Evolutionary conservation across 139 green algal species (phyloP).

Genomic region (Volvox africanus): DNA sequence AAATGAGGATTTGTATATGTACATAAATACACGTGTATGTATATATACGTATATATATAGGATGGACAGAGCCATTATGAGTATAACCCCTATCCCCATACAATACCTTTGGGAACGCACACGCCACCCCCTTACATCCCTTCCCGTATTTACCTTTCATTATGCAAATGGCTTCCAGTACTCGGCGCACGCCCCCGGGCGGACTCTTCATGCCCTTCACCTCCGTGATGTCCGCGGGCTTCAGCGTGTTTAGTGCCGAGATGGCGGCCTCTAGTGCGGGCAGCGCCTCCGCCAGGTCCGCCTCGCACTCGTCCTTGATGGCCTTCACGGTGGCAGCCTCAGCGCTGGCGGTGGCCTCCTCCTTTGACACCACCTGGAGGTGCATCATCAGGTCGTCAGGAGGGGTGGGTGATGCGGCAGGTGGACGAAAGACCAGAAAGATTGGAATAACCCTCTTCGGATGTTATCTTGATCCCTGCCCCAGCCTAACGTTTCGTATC

Average conservation of each 20-base stretch:
- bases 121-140: neutral
- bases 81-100: neutral
- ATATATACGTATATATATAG: neutral
- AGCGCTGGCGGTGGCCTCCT: slow-evolving; percentile 79
- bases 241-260: slow-evolving; percentile 82
- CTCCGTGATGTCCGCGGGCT: slow-evolving; percentile 85
- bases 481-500: no score
- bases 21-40: no score
- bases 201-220: slow-evolving; percentile 91
- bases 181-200: slow-evolving; percentile 68
- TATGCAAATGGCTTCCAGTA: slow-evolving; percentile 89
- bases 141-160: slow-evolving; percentile 62
- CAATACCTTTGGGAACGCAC: no score
- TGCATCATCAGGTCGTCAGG: neutral
- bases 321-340: slow-evolving; percentile 80
- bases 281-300: slow-evolving; percentile 76
- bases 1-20: no score
- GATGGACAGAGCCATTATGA: neutral
- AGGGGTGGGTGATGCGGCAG: no score
- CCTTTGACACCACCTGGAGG: slow-evolving; percentile 70
- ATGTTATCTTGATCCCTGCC: no score
- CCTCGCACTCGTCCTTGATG: slow-evolving; percentile 88
- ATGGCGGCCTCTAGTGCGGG: slow-evolving; percentile 80
- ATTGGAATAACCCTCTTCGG: no score
- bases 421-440: neutral